phyloP scores from a whole-genome alignment of 768 basidiomycete species.

The Mycena crocata region DNA sequence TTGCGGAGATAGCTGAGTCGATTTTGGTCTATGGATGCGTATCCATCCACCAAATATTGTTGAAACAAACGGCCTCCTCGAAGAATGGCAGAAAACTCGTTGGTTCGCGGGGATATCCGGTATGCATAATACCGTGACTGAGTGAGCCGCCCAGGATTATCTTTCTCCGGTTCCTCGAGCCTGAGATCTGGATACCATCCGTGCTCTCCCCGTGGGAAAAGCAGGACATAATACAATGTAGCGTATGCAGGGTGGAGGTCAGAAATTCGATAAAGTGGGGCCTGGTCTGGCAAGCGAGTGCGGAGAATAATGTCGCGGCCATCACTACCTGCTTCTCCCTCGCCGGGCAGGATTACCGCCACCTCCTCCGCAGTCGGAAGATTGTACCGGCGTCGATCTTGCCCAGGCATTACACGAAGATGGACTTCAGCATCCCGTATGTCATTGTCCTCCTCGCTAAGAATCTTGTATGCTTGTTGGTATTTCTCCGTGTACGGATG shows the following conservation, averaged over 20 bases:
- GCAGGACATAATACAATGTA: slow-evolving; percentile 49
- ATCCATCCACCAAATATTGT: slow-evolving; percentile 53
- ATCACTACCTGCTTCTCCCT: background rate
- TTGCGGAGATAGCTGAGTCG: slow-evolving; percentile 41
- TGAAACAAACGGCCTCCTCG: slow-evolving; percentile 50
- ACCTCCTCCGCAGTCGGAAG: background rate
- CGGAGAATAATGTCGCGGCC: slow-evolving; percentile 9
- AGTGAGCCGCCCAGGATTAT: slow-evolving; percentile 38
- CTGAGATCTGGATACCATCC: slow-evolving; percentile 45
- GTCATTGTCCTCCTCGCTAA: background rate
- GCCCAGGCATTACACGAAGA: background rate
- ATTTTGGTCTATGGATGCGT: slow-evolving; percentile 46
- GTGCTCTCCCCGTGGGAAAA: slow-evolving; percentile 45
- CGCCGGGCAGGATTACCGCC: background rate
- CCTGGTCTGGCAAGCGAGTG: slow-evolving; percentile 23
- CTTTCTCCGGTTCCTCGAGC: background rate
- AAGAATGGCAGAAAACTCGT: slow-evolving; percentile 44
- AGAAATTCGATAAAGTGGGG: slow-evolving; percentile 36
- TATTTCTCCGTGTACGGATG: background rate
- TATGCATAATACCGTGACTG: slow-evolving; percentile 46
- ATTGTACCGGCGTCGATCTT: background rate
- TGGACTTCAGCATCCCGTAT: background rate
- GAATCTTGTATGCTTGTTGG: slow-evolving; percentile 2
- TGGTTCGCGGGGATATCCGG: slow-evolving; percentile 39
- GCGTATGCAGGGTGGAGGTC: slow-evolving; percentile 44